Evolutionary conservation across 257 asterid species (phyloP).

Genomic region (Solanum piurae): DNA sequence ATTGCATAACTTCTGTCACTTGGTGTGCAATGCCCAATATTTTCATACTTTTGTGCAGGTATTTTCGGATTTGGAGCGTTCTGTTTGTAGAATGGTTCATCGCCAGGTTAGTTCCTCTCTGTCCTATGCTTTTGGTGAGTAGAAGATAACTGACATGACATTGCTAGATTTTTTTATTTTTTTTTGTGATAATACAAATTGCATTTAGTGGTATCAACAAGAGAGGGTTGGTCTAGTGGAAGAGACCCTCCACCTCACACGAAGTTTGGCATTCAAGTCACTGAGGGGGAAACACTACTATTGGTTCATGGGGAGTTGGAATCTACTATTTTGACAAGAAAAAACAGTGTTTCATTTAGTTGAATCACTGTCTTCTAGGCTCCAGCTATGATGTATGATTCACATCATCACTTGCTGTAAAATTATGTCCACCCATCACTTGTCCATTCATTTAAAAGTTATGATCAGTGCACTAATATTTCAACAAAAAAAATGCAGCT

Average conservation of each 20-base stretch:
- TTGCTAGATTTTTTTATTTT: neutral
- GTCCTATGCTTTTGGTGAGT: neutral
- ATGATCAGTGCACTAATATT: neutral
- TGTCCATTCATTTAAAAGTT: neutral
- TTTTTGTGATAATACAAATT: neutral
- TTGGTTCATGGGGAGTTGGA: neutral
- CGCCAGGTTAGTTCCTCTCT: conserved; percentile 55
- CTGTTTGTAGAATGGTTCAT: conserved; percentile 96
- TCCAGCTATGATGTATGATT: neutral
- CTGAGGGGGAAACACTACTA: neutral
- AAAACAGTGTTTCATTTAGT: neutral
- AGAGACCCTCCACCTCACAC: neutral
- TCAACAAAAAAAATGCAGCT: neutral
- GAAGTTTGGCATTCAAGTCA: neutral
- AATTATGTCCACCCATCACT: neutral
- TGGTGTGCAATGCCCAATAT: neutral
- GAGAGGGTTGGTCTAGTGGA: neutral
- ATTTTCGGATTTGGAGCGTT: conserved; percentile 98
- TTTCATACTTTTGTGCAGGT: conserved; percentile 40
- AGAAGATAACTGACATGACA: neutral
- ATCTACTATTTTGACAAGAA: neutral
- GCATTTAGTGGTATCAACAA: neutral
- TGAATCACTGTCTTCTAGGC: neutral
- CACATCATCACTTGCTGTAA: neutral
- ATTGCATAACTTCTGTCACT: neutral